Evolutionary conservation across 169 alveolate genomes (phyloP).

Genomic region (Plasmodium reichenowi): DNA sequence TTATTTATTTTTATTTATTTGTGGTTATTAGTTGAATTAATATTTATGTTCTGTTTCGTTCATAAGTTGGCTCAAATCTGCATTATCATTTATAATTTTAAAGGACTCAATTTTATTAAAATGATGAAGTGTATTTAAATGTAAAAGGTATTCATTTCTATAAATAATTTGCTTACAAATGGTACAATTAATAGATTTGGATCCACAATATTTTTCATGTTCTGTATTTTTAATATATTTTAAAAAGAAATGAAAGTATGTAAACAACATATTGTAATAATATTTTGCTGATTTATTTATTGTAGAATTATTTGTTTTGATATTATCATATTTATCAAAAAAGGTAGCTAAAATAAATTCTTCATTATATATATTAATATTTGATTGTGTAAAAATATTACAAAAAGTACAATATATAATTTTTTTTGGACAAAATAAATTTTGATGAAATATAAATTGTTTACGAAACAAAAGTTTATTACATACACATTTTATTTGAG

Average conservation of each 20-base stretch:
- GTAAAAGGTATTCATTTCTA: constrained; percentile 31
- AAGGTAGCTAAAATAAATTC: constrained; percentile 51
- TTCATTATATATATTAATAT: constrained; percentile 35
- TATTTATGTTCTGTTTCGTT: neutral
- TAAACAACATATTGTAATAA: constrained; percentile 24
- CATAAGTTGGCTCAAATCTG: constrained; percentile 1
- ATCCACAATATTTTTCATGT: constrained; percentile 70
- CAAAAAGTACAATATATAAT: constrained; percentile 45
- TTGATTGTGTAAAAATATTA: constrained; percentile 31
- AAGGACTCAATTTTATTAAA: constrained; percentile 41
- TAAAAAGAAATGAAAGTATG: constrained; percentile 26
- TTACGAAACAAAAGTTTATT: constrained; percentile 43
- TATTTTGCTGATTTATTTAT: constrained; percentile 20
- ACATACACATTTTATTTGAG: constrained; percentile 61
- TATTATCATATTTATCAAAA: constrained; percentile 33
- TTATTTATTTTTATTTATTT: too few relatives aligned
- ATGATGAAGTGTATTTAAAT: constrained; percentile 33
- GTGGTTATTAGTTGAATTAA: too few relatives aligned
- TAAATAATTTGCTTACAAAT: constrained; percentile 40
- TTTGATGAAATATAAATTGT: constrained; percentile 69
- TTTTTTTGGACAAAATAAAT: constrained; percentile 65
- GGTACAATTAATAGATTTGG: constrained; percentile 34
- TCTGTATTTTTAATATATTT: constrained; percentile 50
- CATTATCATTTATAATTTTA: constrained; percentile 28
- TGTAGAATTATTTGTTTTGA: neutral